A percentile compares a stretch with the other conserved stretches of the same genome.
These are phyloP conservation scores for Globisporangium nodosum DNA, from an alignment of 352 stramenopile species.

Conservation along the genomic window DNA sequence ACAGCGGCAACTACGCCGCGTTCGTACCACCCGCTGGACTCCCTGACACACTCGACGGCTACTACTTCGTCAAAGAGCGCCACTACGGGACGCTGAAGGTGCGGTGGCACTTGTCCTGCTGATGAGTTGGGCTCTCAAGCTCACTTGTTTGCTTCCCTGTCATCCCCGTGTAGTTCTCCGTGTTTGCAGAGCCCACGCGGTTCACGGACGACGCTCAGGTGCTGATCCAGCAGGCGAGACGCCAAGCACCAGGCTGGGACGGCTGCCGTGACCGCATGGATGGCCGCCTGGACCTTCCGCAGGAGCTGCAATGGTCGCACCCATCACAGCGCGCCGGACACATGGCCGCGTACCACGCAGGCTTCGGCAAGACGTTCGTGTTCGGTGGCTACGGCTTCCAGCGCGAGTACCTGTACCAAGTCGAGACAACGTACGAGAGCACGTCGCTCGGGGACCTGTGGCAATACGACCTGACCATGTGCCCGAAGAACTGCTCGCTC, in stretches of 20 bases:
- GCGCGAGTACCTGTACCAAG: conserved; percentile 52
- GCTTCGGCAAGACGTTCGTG: conserved; percentile 74
- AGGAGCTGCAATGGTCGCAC: conserved; percentile 75
- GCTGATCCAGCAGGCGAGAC: conserved; percentile 85
- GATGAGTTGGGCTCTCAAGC: not conserved
- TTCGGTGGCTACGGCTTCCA: conserved; percentile 87
- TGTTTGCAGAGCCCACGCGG: conserved; percentile 87
- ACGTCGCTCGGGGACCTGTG: conserved; percentile 84
- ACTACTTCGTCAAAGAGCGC: conserved; percentile 64
- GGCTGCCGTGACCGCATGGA: conserved; percentile 90
- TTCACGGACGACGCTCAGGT: conserved; percentile 56
- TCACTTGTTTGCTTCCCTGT: not conserved
- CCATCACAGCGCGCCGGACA: conserved; percentile 85
- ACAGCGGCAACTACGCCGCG: conserved; percentile 69
- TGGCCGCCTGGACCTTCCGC: conserved; percentile 42
- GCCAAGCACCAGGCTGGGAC: conserved; percentile 93
- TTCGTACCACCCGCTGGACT: conserved; percentile 31
- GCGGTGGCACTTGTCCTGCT: not conserved
- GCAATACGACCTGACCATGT: conserved; percentile 88
- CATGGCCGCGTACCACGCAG: conserved; percentile 73
- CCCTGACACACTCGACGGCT: conserved; percentile 34
- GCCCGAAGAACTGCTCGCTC: conserved; percentile 91
- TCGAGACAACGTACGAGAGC: conserved; percentile 45
- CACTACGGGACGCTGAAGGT: conserved; percentile 73
- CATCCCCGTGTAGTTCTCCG: conserved; percentile 50